Evolutionary conservation across 2,329 filamentous ascomycete genomes (phyloP).

Genomic region (Pseudogymnoascus sp.): DNA sequence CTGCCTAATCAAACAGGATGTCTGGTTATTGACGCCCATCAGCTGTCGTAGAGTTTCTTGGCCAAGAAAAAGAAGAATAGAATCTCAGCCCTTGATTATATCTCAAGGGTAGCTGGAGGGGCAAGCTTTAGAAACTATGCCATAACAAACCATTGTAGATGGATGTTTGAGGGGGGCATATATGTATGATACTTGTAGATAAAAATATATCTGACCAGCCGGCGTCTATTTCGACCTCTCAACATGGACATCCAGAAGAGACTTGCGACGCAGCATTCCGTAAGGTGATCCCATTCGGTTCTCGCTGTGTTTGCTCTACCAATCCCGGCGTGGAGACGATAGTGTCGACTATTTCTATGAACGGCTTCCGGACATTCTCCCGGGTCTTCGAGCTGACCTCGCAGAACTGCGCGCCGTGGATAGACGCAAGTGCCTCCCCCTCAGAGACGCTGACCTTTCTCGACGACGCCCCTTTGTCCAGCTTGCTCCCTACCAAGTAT

Average conservation of each 20-base stretch:
- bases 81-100: background rate
- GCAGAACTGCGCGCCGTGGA: slow-evolving; percentile 41
- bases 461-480: slow-evolving; percentile 37
- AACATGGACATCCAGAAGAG: background rate
- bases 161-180: background rate
- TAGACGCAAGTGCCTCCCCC: slow-evolving; percentile 39
- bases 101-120: background rate
- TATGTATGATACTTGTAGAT: slow-evolving; percentile 3
- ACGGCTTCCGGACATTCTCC: slow-evolving; percentile 43
- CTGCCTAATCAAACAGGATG: background rate
- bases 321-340: slow-evolving; percentile 41
- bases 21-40: background rate
- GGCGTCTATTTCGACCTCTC: background rate
- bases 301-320: slow-evolving; percentile 23
- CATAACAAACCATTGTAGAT: background rate
- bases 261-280: background rate
- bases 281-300: background rate
- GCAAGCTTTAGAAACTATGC: background rate
- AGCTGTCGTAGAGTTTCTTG: slow-evolving; percentile 59
- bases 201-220: background rate
- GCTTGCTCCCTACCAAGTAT: slow-evolving; percentile 45
- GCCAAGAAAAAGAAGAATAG: slow-evolving; percentile 38
- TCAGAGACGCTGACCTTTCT: slow-evolving; percentile 42
- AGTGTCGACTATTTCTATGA: slow-evolving; percentile 44
- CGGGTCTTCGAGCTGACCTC: slow-evolving; percentile 48